Conservation (phyloP, 257 asterid genomes). For the Capsicum pubescens region DNA sequence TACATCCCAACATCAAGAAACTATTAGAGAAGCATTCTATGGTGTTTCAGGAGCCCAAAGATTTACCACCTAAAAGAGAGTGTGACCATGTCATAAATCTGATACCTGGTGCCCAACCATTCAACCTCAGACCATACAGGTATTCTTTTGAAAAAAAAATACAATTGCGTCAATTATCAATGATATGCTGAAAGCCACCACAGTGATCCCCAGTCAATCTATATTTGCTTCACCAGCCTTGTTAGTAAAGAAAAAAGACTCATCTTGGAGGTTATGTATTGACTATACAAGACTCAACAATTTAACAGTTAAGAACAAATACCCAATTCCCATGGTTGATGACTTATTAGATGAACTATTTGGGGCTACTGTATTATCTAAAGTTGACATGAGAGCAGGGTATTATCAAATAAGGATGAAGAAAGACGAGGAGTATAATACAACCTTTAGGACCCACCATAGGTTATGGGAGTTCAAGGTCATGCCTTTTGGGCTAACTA, state of each 20-base stretch:
- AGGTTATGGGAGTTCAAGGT: no score
- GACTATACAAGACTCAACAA: no score
- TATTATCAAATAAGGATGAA: no score
- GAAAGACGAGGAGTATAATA: no score
- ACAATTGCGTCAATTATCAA: neutral
- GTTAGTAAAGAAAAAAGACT: neutral
- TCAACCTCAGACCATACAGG: neutral
- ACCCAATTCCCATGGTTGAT: neutral
- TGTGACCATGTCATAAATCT: no score
- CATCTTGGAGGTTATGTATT: neutral
- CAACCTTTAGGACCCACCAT: no score
- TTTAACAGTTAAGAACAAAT: neutral
- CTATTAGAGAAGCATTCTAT: neutral
- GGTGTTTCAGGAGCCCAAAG: neutral
- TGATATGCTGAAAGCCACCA: conserved; percentile 8
- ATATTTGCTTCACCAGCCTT: neutral
- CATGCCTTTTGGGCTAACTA: no score
- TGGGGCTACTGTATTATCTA: neutral
- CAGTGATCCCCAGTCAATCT: neutral
- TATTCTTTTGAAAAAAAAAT: neutral
- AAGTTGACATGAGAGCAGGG: neutral
- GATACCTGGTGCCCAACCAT: no score
- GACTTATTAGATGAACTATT: neutral
- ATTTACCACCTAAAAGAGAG: no score
- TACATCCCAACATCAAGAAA: no score